phyloP scores from a whole-genome alignment of 257 asterid genomes.

The Euphrasia confusa region DNA sequence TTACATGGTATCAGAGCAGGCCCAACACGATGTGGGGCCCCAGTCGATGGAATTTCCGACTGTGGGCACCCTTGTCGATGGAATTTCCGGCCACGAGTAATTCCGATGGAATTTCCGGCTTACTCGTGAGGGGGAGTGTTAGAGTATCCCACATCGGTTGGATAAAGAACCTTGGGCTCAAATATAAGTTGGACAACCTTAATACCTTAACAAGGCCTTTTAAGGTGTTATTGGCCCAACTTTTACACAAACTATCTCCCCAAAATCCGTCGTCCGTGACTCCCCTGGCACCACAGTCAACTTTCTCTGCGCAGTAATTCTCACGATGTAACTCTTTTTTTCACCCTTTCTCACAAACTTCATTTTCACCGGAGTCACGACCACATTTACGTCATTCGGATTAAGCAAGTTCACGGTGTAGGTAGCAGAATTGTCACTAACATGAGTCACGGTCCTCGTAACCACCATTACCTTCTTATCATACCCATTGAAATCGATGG shows the following conservation, averaged over 20 bases:
- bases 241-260: constrained; percentile 55
- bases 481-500: constrained; percentile 38
- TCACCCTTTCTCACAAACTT: constrained; percentile 44
- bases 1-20: too few species aligned
- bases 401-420: constrained; percentile 32
- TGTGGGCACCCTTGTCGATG: too few species aligned
- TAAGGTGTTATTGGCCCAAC: too few species aligned
- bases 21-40: too few species aligned
- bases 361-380: constrained; percentile 48
- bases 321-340: constrained; percentile 40
- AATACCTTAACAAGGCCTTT: too few species aligned
- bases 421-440: constrained; percentile 32
- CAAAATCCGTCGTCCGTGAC: constrained; percentile 30
- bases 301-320: constrained; percentile 38
- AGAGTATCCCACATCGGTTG: too few species aligned
- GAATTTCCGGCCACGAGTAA: too few species aligned
- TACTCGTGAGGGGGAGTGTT: too few species aligned
- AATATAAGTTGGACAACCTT: too few species aligned
- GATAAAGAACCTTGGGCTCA: too few species aligned
- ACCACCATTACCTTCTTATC: constrained; percentile 27
- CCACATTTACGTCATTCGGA: constrained; percentile 37
- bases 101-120: too few species aligned
- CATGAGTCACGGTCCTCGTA: constrained; percentile 49
- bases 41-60: too few species aligned
- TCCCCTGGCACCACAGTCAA: constrained; percentile 1